These are phyloP conservation scores for Penicillium sp. DNA, from an alignment of 2,329 filamentous ascomycete genomes.

Conservation along the genomic window DNA sequence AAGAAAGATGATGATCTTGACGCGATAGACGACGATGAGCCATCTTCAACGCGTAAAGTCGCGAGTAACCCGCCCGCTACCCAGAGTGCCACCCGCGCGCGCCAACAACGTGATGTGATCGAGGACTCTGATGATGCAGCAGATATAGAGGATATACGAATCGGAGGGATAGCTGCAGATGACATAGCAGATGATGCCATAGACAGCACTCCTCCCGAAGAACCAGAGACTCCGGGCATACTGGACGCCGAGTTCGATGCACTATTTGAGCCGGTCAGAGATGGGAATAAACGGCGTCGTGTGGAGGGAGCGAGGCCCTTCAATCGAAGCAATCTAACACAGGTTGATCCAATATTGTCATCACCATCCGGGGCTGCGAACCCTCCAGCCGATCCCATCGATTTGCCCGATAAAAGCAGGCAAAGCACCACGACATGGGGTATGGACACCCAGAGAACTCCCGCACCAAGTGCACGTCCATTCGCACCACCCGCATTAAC, in stretches of 20 bases:
- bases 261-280: slow-evolving; percentile 28
- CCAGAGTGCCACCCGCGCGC: slow-evolving; percentile 3
- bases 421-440: slow-evolving; percentile 4
- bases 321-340: background rate
- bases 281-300: slow-evolving; percentile 35
- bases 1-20: slow-evolving; percentile 13
- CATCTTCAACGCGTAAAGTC: slow-evolving; percentile 14
- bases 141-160: background rate
- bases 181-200: slow-evolving; percentile 12
- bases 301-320: slow-evolving; percentile 11
- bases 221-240: slow-evolving; percentile 4
- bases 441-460: slow-evolving; percentile 10
- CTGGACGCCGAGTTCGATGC: slow-evolving; percentile 30
- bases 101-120: slow-evolving; percentile 25
- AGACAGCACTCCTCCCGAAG: slow-evolving; percentile 18
- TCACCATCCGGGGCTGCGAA: slow-evolving; percentile 19
- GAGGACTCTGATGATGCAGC: slow-evolving; percentile 28
- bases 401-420: slow-evolving; percentile 10
- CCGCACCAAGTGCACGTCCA: slow-evolving; percentile 3
- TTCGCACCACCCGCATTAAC: slow-evolving; percentile 10
- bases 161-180: background rate
- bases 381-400: background rate
- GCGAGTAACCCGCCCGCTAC: slow-evolving; percentile 6
- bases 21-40: slow-evolving; percentile 22
- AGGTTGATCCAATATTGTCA: slow-evolving; percentile 18